Evolutionary conservation across 257 asterid genomes (phyloP).

Genomic region (Lantana camara): DNA sequence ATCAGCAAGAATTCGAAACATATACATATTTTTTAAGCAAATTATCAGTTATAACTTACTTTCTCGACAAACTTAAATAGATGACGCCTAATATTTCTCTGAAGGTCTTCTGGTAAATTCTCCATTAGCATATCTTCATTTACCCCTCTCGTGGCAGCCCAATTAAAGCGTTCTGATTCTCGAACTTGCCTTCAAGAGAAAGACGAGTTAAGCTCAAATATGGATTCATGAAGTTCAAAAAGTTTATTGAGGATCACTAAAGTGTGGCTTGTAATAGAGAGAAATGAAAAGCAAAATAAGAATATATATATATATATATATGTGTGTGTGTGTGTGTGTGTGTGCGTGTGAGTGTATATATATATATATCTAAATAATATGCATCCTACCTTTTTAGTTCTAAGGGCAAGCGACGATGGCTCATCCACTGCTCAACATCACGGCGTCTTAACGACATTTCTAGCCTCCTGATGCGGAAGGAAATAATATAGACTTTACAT

Average conservation of each 20-base stretch:
- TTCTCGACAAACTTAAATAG: conserved; percentile 76
- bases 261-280: no score
- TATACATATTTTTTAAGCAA: no score
- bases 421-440: conserved; percentile 98
- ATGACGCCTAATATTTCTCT: conserved; percentile 83
- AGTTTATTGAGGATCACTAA: no score
- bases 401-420: conserved; percentile 86
- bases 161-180: conserved; percentile 75
- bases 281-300: no score
- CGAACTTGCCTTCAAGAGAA: conserved; percentile 63
- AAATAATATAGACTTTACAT: conserved; percentile 15
- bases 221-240: no score
- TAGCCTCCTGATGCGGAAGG: conserved; percentile 66
- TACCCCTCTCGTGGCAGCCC: conserved; percentile 98
- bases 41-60: conserved; percentile 42
- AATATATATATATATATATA: no score
- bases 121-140: conserved; percentile 83
- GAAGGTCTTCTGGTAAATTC: conserved; percentile 94
- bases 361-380: no score
- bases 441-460: conserved; percentile 89
- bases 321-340: no score
- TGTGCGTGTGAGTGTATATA: no score
- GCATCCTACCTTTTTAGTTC: conserved; percentile 80
- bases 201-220: no score
- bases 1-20: neutral